phyloP scores from a whole-genome alignment of 2,329 filamentous ascomycete genomes.

The Biscogniauxia sp. region DNA sequence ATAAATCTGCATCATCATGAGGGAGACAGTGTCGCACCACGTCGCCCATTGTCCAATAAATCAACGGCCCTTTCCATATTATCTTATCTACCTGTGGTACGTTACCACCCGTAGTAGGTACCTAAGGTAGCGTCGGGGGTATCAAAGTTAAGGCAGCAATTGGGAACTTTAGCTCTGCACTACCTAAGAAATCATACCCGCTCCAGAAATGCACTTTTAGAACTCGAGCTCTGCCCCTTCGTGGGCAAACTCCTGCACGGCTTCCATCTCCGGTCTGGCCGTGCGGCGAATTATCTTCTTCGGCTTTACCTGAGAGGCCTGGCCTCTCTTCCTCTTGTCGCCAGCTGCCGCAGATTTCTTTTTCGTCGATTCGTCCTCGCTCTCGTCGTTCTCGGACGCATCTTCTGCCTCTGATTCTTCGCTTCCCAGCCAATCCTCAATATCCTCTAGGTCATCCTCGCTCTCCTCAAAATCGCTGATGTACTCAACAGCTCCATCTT shows the following conservation, averaged over 20 bases:
- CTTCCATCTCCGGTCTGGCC: slow-evolving; percentile 68
- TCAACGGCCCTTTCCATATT: neutral
- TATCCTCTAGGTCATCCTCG: slow-evolving; percentile 73
- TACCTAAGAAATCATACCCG: slow-evolving; percentile 1
- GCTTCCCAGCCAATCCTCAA: slow-evolving; percentile 91
- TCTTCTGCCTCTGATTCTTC: slow-evolving; percentile 57
- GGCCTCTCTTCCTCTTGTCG: slow-evolving; percentile 45
- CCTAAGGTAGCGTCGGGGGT: slow-evolving; percentile 6
- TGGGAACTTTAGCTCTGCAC: slow-evolving; percentile 8
- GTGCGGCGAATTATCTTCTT: slow-evolving; percentile 54
- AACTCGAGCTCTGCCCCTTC: slow-evolving; percentile 31
- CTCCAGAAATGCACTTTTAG: slow-evolving; percentile 17
- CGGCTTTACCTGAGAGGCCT: slow-evolving; percentile 41
- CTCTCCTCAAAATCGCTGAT: slow-evolving; percentile 87
- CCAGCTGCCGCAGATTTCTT: slow-evolving; percentile 45
- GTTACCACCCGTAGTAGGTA: neutral
- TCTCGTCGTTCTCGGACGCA: slow-evolving; percentile 56
- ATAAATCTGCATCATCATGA: neutral
- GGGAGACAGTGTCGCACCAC: neutral
- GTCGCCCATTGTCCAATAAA: neutral
- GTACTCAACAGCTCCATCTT: slow-evolving; percentile 83
- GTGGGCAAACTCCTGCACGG: slow-evolving; percentile 62
- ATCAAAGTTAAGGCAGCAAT: slow-evolving; percentile 10
- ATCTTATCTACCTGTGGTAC: too few relatives aligned
- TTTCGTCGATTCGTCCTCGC: slow-evolving; percentile 54